phyloP scores from a whole-genome alignment of 2,329 filamentous ascomycete genomes.

The Aspergillus chevalieri region DNA sequence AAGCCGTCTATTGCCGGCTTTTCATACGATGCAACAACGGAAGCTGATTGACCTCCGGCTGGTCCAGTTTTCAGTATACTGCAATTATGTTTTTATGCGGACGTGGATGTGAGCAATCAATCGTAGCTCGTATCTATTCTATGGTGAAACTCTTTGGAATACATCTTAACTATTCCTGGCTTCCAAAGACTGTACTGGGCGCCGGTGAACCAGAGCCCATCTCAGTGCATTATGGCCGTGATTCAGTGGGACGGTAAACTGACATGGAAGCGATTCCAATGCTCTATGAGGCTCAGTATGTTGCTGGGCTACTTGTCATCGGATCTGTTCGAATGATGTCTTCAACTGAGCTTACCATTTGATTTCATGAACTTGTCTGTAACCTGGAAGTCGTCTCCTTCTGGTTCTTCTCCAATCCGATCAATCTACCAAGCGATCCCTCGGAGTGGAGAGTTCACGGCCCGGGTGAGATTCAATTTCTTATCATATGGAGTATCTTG shows the following conservation, averaged over 20 bases:
- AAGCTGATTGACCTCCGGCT: not conserved
- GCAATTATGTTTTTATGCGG: not conserved
- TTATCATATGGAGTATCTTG: not conserved
- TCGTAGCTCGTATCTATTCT: not conserved
- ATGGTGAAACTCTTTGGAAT: not conserved
- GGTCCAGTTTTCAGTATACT: constrained; percentile 1
- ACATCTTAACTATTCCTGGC: not conserved
- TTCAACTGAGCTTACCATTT: not conserved
- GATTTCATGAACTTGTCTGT: not conserved
- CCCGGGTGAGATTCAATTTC: not conserved
- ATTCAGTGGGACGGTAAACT: not conserved
- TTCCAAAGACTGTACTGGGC: not conserved
- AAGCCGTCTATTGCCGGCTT: no score
- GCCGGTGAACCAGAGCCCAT: not conserved
- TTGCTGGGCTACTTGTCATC: not conserved
- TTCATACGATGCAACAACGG: no score
- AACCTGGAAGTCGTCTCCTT: not conserved
- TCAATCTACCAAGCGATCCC: not conserved
- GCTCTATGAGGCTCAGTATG: not conserved
- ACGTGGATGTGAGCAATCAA: not conserved
- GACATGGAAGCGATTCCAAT: not conserved
- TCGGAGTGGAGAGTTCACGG: not conserved
- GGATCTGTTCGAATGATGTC: not conserved
- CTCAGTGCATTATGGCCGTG: not conserved
- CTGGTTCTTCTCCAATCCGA: not conserved